Base-by-base conservation (phyloP, 257 asterid species). In the Solanum peruvianum region DNA sequence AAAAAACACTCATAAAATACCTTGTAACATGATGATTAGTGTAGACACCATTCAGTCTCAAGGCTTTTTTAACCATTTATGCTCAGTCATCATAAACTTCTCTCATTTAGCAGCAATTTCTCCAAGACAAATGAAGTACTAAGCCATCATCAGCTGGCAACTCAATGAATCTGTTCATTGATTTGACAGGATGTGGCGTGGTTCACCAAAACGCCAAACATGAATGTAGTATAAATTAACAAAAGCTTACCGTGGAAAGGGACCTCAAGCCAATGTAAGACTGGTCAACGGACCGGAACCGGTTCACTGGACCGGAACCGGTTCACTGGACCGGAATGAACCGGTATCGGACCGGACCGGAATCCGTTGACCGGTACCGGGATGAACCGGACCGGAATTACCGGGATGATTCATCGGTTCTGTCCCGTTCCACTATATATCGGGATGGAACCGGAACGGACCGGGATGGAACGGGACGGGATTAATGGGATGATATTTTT, bases 151-250 rank as follows among this genome's bases (percentile, higher is more conserved):
- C 15, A 90, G 88, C 16, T 87, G 67, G 71, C 91, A 90, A 23
- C 87, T 70, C 77, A 69, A 33, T 82, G 91, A 66, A 91, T 41
- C 93, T 92, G 94, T 88, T 90, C 73, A 77, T 62, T 44, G 82
- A 66, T 72, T 88, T 88, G 84, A 80, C 58, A n/a, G 27, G 84
- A 85, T 87, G 49, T 85, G 88, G 75, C 35, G 67, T 77, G 81
- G 86, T 83, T 62, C 71, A 84, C 77, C 73, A 88, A 71, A 88
- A 41, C 31, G 39, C 76, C 86, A 83, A 83, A 27, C 44, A 12
- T n/a, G 42, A 60, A 77, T 76, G 37, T 35, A 44, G 45, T n/a
- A 18, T 35, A 88, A 42, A 60, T 31, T 12, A 29, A 33, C 2
- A 35, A 86, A 80, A 60, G 78, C 90, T 87, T 91, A 93, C 95